Conservation (phyloP, 306 rosid genomes). For the Clitoria ternatea region DNA sequence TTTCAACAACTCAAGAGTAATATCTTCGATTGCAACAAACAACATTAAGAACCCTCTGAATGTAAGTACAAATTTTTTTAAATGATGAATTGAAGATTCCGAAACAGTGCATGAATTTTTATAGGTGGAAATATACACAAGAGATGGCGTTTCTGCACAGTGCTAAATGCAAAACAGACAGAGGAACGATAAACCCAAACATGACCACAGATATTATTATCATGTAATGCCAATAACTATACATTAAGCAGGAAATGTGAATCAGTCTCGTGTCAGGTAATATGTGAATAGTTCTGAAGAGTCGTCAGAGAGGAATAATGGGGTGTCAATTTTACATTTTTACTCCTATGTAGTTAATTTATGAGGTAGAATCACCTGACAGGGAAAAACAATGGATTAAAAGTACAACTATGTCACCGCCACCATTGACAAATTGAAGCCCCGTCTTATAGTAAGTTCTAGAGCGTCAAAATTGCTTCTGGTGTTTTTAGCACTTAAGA, state of each 20-base stretch:
- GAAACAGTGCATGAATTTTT: constrained; percentile 10
- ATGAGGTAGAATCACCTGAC: constrained; percentile 8
- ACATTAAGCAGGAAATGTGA: constrained; percentile 7
- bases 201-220: constrained; percentile 6
- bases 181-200: constrained; percentile 32
- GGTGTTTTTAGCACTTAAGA: constrained; percentile 8
- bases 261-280: constrained; percentile 19
- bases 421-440: too few species aligned
- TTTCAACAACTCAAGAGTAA: constrained; percentile 6
- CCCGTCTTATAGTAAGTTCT: too few species aligned
- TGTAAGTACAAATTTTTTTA: not conserved
- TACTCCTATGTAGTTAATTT: not conserved
- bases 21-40: constrained; percentile 20
- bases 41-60: not conserved
- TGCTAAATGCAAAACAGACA: constrained; percentile 4
- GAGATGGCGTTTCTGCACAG: constrained; percentile 3
- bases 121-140: not conserved
- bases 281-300: constrained; percentile 10
- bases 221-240: constrained; percentile 12
- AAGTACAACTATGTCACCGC: not conserved
- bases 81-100: constrained; percentile 12
- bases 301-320: constrained; percentile 14
- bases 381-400: not conserved
- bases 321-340: constrained; percentile 18
- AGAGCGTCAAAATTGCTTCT: not conserved